These are phyloP conservation scores for Paramecium pentaurelia DNA, from an alignment of 73 alveolate species.

Conservation along the genomic window DNA sequence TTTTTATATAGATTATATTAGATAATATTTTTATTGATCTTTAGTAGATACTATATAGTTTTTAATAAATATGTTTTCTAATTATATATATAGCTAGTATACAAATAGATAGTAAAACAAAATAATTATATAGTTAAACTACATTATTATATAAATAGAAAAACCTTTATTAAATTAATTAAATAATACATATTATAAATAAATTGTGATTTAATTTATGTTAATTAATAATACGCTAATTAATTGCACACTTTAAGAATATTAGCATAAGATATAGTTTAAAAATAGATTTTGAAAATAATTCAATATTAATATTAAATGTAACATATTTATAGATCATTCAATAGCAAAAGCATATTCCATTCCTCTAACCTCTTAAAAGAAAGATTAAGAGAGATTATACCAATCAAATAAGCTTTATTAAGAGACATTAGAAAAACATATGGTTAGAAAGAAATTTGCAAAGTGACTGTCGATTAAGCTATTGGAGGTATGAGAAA, in stretches of 20 bases:
- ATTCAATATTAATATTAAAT: background rate
- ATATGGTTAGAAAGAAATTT: constrained; percentile 66
- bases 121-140: too few relatives aligned
- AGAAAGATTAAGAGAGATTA: constrained; percentile 59
- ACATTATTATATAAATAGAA: too few relatives aligned
- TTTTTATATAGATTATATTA: too few relatives aligned
- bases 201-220: background rate
- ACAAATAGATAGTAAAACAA: too few relatives aligned
- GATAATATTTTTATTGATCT: too few relatives aligned
- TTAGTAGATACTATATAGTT: too few relatives aligned
- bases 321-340: background rate
- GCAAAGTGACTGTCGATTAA: constrained; percentile 74
- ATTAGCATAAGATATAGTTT: constrained; percentile 4
- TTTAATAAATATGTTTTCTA: too few relatives aligned
- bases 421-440: constrained; percentile 65
- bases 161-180: too few relatives aligned
- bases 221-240: background rate
- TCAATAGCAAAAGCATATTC: background rate
- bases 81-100: too few relatives aligned
- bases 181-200: background rate
- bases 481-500: constrained; percentile 92
- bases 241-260: constrained; percentile 20
- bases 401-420: constrained; percentile 59
- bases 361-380: constrained; percentile 48
- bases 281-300: background rate